Evolutionary conservation across 768 basidiomycete species (phyloP).

Genomic region (Boletus speciosus): DNA sequence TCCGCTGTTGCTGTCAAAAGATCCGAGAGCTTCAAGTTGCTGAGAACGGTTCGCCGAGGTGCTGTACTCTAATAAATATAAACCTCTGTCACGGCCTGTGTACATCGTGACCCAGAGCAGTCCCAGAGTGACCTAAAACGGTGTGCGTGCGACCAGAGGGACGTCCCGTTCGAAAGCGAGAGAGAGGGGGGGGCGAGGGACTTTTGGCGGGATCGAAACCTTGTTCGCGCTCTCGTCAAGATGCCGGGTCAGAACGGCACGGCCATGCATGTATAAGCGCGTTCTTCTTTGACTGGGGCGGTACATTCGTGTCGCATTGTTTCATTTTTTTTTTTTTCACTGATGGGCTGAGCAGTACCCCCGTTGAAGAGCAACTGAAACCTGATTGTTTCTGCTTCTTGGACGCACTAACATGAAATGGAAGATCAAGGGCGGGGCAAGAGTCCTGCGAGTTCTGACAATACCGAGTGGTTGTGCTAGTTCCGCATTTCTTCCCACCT

Average conservation of each 20-base stretch:
- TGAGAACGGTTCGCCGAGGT: background rate
- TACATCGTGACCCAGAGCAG: background rate
- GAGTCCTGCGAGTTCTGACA: background rate
- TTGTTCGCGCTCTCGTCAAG: slow-evolving; percentile 3
- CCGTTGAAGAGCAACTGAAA: slow-evolving; percentile 3
- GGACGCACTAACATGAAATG: background rate
- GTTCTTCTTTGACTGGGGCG: slow-evolving; percentile 1
- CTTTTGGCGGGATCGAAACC: slow-evolving; percentile 4
- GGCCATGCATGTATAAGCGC: background rate
- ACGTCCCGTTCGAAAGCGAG: background rate
- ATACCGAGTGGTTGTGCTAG: background rate
- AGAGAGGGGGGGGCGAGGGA: background rate
- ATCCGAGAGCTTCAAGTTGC: slow-evolving; percentile 1
- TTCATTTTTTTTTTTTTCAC: background rate
- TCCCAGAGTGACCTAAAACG: slow-evolving; percentile 1
- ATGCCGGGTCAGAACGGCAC: slow-evolving; percentile 4
- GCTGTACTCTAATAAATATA: background rate
- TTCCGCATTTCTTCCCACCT: slow-evolving; percentile 12
- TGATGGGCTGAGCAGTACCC: slow-evolving; percentile 10
- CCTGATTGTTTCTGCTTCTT: background rate
- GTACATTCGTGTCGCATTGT: background rate
- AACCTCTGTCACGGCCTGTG: background rate
- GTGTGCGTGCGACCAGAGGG: background rate
- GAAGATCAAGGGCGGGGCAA: background rate
- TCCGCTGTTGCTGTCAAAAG: slow-evolving; percentile 7